These are phyloP conservation scores for Pseudogymnoascus sp. DNA, from an alignment of 2,329 filamentous ascomycete genomes.

Conservation along the genomic window DNA sequence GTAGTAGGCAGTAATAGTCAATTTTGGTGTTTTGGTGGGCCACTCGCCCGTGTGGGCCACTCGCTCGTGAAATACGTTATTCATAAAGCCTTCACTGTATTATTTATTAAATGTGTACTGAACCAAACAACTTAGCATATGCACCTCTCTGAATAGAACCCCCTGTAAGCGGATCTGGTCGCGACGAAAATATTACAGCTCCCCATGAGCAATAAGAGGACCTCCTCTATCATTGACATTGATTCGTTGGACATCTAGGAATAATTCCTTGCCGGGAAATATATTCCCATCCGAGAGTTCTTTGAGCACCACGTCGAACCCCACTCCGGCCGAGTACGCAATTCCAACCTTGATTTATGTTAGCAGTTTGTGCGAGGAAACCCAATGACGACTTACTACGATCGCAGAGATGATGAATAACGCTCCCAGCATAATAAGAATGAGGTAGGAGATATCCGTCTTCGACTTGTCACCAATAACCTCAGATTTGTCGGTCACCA, in stretches of 20 bases:
- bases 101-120: no score
- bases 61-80: background rate
- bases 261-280: background rate
- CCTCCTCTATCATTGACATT: background rate
- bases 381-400: constrained; percentile 57
- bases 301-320: background rate
- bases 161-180: background rate
- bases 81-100: background rate
- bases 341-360: background rate
- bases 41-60: no score
- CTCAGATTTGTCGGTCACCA: constrained; percentile 32
- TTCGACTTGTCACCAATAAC: constrained; percentile 47
- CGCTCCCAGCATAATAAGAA: constrained; percentile 56
- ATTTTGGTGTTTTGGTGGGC: no score
- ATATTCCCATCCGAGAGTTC: background rate
- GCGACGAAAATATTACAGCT: background rate
- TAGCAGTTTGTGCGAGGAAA: background rate
- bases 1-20: no score
- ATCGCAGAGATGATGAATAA: constrained; percentile 60
- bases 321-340: background rate
- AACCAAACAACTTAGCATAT: no score
- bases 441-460: constrained; percentile 52
- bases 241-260: background rate
- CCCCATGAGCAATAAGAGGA: background rate
- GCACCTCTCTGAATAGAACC: no score